These are phyloP conservation scores for Aspergillus bombycis DNA, from an alignment of 2,329 filamentous ascomycete species.

Conservation along the genomic window DNA sequence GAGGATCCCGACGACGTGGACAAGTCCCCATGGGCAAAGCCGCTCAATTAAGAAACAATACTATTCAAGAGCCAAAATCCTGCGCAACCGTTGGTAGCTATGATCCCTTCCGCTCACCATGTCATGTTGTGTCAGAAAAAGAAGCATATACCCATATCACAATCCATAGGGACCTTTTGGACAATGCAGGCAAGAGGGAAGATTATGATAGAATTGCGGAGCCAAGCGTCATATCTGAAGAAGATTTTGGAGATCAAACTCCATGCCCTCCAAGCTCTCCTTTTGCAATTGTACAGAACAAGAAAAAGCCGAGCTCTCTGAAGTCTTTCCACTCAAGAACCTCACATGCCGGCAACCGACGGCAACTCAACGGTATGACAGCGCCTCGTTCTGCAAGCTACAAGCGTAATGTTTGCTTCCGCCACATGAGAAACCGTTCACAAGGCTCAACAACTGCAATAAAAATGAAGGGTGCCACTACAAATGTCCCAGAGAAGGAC, in stretches of 20 bases:
- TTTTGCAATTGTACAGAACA: slow-evolving; percentile 36
- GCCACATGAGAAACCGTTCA: slow-evolving; percentile 53
- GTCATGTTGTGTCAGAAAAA: slow-evolving; percentile 48
- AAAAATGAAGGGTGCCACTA: slow-evolving; percentile 22
- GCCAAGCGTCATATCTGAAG: slow-evolving; percentile 25
- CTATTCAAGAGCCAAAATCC: slow-evolving; percentile 52
- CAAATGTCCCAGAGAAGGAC: slow-evolving; percentile 26
- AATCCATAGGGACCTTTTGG: slow-evolving; percentile 59
- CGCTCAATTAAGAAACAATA: slow-evolving; percentile 54
- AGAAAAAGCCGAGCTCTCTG: slow-evolving; percentile 37
- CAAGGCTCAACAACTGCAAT: slow-evolving; percentile 28
- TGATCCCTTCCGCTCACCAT: slow-evolving; percentile 79
- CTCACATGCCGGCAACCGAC: slow-evolving; percentile 52
- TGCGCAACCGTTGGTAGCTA: slow-evolving; percentile 65
- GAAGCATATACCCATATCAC: slow-evolving; percentile 69
- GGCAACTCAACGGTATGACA: slow-evolving; percentile 36
- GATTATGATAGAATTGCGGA: slow-evolving; percentile 15
- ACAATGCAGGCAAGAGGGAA: slow-evolving; percentile 9
- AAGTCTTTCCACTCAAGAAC: slow-evolving; percentile 49
- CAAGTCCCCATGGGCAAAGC: slow-evolving; percentile 47
- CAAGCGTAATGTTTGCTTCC: slow-evolving; percentile 67
- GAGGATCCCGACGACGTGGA: slow-evolving; percentile 29
- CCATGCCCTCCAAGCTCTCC: slow-evolving; percentile 28
- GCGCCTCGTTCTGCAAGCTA: slow-evolving; percentile 54
- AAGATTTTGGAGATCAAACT: slow-evolving; percentile 17